Percentiles rank a stretch among this genome's conserved stretches.
Conservation (phyloP, 805 yeast genomes). For the Candida sphagnicola region DNA sequence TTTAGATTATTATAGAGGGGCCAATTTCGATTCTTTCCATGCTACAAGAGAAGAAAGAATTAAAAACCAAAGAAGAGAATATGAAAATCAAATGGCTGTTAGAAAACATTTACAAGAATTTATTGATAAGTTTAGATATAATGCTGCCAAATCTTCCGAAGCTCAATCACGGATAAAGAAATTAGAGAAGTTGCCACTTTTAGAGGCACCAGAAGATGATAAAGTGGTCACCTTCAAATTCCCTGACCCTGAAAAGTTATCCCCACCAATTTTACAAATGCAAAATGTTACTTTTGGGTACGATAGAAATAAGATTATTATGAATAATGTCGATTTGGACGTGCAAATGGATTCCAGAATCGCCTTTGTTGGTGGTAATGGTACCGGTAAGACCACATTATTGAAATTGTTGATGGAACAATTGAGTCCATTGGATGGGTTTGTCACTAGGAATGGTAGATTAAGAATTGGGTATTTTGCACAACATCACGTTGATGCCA, state of each 20-base stretch:
- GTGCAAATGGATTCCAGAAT: slow-evolving; percentile 93
- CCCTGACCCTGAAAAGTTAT: slow-evolving; percentile 90
- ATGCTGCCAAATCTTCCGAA: slow-evolving; percentile 96
- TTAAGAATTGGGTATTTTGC: slow-evolving; percentile 95
- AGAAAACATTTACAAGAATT: slow-evolving; percentile 91
- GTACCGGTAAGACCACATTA: slow-evolving; percentile 97
- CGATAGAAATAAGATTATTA: slow-evolving; percentile 55
- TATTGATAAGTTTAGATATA: slow-evolving; percentile 94
- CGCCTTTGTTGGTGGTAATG: slow-evolving; percentile 98
- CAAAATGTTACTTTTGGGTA: slow-evolving; percentile 88
- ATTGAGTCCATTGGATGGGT: slow-evolving; percentile 71
- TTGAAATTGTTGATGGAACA: slow-evolving; percentile 81
- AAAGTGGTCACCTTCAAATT: slow-evolving; percentile 79
- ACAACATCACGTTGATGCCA: slow-evolving; percentile 97
- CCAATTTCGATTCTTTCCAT: slow-evolving; percentile 90
- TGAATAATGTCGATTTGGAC: slow-evolving; percentile 79
- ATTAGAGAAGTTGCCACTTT: slow-evolving; percentile 85
- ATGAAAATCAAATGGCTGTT: slow-evolving; percentile 95
- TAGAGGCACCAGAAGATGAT: slow-evolving; percentile 95
- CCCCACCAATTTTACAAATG: slow-evolving; percentile 91
- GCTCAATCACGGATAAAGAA: slow-evolving; percentile 98
- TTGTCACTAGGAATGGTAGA: slow-evolving; percentile 75
- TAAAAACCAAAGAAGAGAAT: slow-evolving; percentile 86
- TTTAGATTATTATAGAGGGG: slow-evolving; percentile 90
- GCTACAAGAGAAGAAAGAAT: slow-evolving; percentile 92